These are phyloP conservation scores for Cryphonectria japonica DNA, from an alignment of 2,329 filamentous ascomycete species.

Conservation along the genomic window DNA sequence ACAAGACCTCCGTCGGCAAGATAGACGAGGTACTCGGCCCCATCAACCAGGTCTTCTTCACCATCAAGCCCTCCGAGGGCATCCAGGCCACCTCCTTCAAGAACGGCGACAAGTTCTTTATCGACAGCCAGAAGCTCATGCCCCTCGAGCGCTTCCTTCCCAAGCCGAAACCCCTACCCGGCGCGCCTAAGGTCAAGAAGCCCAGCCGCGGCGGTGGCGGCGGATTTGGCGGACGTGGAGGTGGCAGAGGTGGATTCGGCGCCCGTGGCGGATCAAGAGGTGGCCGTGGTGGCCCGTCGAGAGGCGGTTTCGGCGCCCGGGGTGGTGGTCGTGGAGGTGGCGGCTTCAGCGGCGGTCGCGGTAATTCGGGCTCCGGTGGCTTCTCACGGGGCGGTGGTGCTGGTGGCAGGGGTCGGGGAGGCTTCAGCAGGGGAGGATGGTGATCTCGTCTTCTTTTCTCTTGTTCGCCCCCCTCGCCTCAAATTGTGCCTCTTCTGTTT, in stretches of 20 bases:
- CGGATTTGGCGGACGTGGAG: slow-evolving; percentile 51
- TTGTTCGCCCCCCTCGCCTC: not conserved
- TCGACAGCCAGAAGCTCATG: slow-evolving; percentile 90
- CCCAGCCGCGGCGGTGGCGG: slow-evolving; percentile 69
- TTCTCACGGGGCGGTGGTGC: slow-evolving; percentile 38
- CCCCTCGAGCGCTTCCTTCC: slow-evolving; percentile 96
- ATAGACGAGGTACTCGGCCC: slow-evolving; percentile 97
- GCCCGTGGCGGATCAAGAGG: slow-evolving; percentile 38
- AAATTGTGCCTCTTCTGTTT: slow-evolving; percentile 16
- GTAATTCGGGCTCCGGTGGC: slow-evolving; percentile 32
- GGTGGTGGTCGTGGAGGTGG: slow-evolving; percentile 38
- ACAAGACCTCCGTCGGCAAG: slow-evolving; percentile 95
- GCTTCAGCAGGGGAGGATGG: slow-evolving; percentile 38
- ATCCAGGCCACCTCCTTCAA: slow-evolving; percentile 96
- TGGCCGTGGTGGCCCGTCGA: slow-evolving; percentile 37
- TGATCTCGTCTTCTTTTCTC: not conserved
- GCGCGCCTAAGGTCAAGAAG: slow-evolving; percentile 58
- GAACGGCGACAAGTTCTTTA: slow-evolving; percentile 95
- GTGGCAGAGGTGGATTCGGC: slow-evolving; percentile 38
- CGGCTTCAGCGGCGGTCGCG: slow-evolving; percentile 31
- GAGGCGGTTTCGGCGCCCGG: slow-evolving; percentile 33
- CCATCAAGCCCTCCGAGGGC: slow-evolving; percentile 94
- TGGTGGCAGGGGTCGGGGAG: slow-evolving; percentile 39
- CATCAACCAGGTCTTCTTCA: slow-evolving; percentile 98
- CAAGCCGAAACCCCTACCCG: slow-evolving; percentile 78